Evolutionary conservation across 78 protist genomes (phyloP).

Genomic region (Dictyostelium intermedium): DNA sequence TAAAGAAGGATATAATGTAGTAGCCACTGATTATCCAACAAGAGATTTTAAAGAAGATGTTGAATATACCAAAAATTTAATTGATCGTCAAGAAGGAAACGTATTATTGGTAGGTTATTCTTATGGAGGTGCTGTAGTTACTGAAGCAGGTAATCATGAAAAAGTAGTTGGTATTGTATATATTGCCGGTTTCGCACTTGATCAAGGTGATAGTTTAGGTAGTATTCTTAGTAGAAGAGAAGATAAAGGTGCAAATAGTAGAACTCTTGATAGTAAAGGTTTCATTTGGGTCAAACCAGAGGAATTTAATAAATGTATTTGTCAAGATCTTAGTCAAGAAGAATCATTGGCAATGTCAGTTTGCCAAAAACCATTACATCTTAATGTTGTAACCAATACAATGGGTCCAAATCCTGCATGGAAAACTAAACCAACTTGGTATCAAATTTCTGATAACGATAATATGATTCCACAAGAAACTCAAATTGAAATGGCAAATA

Average conservation of each 20-base stretch:
- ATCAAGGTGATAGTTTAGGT: constrained; percentile 10
- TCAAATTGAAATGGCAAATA: constrained; percentile 16
- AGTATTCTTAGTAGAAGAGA: neutral
- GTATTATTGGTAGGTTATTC: constrained; percentile 46
- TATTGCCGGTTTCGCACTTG: constrained; percentile 18
- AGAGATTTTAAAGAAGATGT: constrained; percentile 24
- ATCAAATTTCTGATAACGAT: constrained; percentile 13
- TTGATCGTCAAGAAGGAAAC: constrained; percentile 19
- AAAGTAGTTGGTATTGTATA: constrained; percentile 49
- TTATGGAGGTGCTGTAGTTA: constrained; percentile 43
- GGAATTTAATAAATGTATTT: neutral
- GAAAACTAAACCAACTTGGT: constrained; percentile 58
- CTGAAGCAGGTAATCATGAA: constrained; percentile 6
- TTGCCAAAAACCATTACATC: constrained; percentile 34
- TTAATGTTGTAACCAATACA: neutral
- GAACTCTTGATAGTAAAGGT: neutral
- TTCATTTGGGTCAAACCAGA: constrained; percentile 1
- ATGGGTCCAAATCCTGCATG: constrained; percentile 12
- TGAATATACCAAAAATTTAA: neutral
- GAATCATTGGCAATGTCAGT: constrained; percentile 3
- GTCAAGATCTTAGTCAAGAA: constrained; percentile 9
- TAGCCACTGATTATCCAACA: constrained; percentile 8
- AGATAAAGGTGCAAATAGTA: neutral
- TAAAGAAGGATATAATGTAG: constrained; percentile 19
- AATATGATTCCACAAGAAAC: constrained; percentile 5